Evolutionary conservation across 139 green algal genomes (phyloP).

Genomic region (Chara braunii): DNA sequence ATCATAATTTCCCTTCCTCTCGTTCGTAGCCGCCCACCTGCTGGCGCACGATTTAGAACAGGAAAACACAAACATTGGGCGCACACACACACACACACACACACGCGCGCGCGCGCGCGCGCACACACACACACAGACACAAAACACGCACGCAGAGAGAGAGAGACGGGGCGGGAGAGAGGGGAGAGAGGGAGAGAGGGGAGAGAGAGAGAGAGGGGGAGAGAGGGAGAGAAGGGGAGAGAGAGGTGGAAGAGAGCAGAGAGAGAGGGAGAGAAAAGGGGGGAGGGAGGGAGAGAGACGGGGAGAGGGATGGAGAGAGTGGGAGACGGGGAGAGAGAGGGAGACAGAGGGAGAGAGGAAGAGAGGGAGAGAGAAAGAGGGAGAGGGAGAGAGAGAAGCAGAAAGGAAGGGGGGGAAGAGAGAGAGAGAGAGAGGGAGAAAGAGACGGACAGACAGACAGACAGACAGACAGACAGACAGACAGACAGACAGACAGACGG

Average conservation of each 20-base stretch:
- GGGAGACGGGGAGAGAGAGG: not conserved
- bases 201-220: no score
- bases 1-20: no score
- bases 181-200: no score
- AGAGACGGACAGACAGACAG: no score
- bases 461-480: not conserved
- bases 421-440: slow-evolving; percentile 11
- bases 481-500: not conserved
- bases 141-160: no score
- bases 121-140: no score
- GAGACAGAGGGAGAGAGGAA: slow-evolving; percentile 2
- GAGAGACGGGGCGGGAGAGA: no score
- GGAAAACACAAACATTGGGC: no score
- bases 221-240: not conserved
- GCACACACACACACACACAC: no score
- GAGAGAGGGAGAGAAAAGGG: slow-evolving; percentile 15
- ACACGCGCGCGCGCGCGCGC: no score
- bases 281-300: not conserved
- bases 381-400: not conserved
- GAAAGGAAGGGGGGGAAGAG: not conserved
- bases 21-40: no score
- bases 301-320: not conserved
- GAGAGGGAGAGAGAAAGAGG: slow-evolving; percentile 11
- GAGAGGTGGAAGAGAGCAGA: slow-evolving; percentile 1
- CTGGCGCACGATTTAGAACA: no score